These are phyloP conservation scores for Plasmodium malariae DNA, from an alignment of 169 alveolate genomes.

Conservation along the genomic window DNA sequence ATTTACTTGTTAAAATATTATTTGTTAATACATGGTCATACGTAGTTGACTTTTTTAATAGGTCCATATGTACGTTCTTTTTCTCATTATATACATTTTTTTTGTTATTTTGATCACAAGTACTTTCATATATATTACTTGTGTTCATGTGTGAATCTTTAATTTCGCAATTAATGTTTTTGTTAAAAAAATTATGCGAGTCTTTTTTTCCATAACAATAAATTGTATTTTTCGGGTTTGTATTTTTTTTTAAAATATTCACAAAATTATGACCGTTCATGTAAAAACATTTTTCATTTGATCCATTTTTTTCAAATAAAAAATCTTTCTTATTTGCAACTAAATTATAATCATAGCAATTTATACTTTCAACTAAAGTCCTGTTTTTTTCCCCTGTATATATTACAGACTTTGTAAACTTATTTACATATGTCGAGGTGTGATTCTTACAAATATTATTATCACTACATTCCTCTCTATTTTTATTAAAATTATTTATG, in stretches of 20 bases:
- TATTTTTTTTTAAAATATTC: conserved; percentile 29
- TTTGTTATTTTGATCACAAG: conserved; percentile 9
- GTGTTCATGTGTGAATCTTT: conserved; percentile 2
- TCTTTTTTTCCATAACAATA: conserved; percentile 23
- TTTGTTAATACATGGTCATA: conserved; percentile 37
- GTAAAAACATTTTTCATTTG: conserved; percentile 16
- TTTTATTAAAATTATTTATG: conserved; percentile 8
- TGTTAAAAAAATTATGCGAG: conserved; percentile 3
- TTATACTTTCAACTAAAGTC: background rate
- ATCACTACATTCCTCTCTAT: background rate
- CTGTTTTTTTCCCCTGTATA: background rate
- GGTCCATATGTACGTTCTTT: conserved; percentile 21
- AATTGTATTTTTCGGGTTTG: background rate
- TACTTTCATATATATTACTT: background rate
- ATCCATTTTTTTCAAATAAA: conserved; percentile 9
- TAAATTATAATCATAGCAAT: conserved; percentile 13
- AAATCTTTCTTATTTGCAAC: conserved; percentile 18
- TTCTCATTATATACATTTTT: conserved; percentile 11
- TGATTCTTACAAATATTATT: conserved; percentile 3
- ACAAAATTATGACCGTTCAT: conserved; percentile 51
- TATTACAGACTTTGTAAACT: background rate
- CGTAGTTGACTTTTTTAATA: conserved; percentile 41
- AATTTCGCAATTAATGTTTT: conserved; percentile 20
- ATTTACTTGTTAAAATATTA: conserved; percentile 16
- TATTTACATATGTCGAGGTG: conserved; percentile 5